These are phyloP conservation scores for Lumnitzera littorea DNA, from an alignment of 345 rosid genomes.

Conservation along the genomic window DNA sequence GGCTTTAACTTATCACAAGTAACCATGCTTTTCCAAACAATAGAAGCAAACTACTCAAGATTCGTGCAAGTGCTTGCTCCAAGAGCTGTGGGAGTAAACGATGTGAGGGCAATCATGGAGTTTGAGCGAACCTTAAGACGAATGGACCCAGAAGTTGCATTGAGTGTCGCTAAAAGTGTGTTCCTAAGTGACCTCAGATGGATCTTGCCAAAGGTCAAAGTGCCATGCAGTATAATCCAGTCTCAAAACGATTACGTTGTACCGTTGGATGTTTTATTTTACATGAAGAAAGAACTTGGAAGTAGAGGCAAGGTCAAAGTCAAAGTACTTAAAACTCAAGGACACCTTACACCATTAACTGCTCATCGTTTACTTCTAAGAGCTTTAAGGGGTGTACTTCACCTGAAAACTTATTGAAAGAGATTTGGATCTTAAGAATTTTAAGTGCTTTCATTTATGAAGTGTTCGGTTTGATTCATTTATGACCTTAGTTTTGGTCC, in stretches of 20 bases:
- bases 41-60: constrained; percentile 9
- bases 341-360: constrained; percentile 27
- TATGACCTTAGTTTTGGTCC: too few species aligned
- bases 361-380: constrained; percentile 15
- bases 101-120: constrained; percentile 12
- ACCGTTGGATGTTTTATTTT: constrained; percentile 16
- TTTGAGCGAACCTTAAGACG: constrained; percentile 15
- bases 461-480: too few species aligned
- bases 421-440: too few species aligned
- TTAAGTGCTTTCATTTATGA: too few species aligned
- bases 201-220: constrained; percentile 13
- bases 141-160: constrained; percentile 14
- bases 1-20: constrained; percentile 14
- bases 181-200: constrained; percentile 21
- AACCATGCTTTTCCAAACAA: constrained; percentile 5
- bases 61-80: constrained; percentile 24
- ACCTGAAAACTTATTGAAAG: too few species aligned
- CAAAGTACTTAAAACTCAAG: constrained; percentile 16
- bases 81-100: constrained; percentile 1
- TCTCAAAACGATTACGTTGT: constrained; percentile 15
- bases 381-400: constrained; percentile 5
- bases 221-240: constrained; percentile 29
- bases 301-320: constrained; percentile 7
- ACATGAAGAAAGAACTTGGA: constrained; percentile 21
- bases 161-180: constrained; percentile 12